These are phyloP conservation scores for Chrysoporthe deuterocubensis DNA, from an alignment of 2,329 filamentous ascomycete genomes.

Conservation along the genomic window DNA sequence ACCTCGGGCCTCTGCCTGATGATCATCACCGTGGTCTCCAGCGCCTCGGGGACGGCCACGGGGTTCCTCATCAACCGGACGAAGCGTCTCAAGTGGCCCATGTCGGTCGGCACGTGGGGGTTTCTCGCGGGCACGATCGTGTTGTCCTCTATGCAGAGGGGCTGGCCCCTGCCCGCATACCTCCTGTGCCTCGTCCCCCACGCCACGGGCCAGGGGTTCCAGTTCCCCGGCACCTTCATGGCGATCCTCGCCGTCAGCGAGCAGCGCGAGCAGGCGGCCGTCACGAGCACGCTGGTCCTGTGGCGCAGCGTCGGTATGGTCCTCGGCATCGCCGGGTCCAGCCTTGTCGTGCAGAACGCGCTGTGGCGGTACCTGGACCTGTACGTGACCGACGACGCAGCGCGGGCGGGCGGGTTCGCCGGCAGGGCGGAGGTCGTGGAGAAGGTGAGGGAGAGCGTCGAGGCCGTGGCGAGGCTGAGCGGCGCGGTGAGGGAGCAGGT, in stretches of 20 bases:
- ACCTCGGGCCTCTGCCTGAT: conserved; percentile 74
- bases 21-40: conserved; percentile 62
- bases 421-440: conserved; percentile 58
- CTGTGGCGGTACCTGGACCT: conserved; percentile 62
- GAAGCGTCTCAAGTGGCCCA: conserved; percentile 62
- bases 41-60: conserved; percentile 57
- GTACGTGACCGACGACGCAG: conserved; percentile 53
- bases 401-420: conserved; percentile 43
- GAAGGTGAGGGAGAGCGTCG: conserved; percentile 57
- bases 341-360: conserved; percentile 74
- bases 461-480: conserved; percentile 52
- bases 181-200: conserved; percentile 60
- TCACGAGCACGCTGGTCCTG: conserved; percentile 71
- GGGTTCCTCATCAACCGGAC: conserved; percentile 67
- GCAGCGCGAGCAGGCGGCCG: conserved; percentile 68
- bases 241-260: conserved; percentile 62
- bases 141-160: conserved; percentile 54
- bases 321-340: conserved; percentile 73
- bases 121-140: conserved; percentile 55
- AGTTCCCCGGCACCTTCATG: conserved; percentile 68
- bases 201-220: conserved; percentile 64
- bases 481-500: conserved; percentile 57
- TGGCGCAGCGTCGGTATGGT: conserved; percentile 74
- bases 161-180: conserved; percentile 57
- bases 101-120: conserved; percentile 53